These are phyloP conservation scores for Brassica incana DNA, from an alignment of 345 rosid genomes.

Conservation along the genomic window DNA sequence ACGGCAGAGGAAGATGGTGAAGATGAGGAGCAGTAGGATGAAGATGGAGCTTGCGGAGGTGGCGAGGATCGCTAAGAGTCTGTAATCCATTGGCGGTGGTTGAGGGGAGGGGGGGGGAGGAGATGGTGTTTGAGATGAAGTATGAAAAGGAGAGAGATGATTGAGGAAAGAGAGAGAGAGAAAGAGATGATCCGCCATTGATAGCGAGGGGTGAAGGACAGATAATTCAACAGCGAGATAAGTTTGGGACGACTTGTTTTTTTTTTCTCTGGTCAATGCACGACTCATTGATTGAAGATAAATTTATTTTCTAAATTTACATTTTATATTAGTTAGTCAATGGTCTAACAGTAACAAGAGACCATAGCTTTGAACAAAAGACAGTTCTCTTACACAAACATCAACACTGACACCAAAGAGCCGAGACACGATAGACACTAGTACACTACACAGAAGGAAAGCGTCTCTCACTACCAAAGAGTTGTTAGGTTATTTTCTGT, in stretches of 20 bases:
- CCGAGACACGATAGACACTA: neutral
- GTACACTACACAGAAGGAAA: neutral
- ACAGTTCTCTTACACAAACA: neutral
- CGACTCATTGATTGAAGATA: neutral
- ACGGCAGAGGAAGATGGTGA: conserved; percentile 32
- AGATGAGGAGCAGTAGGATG: conserved; percentile 18
- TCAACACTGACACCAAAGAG: neutral
- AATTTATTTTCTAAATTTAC: neutral
- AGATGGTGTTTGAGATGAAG: neutral
- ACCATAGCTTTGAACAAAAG: neutral
- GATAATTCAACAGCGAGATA: neutral
- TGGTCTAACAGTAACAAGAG: neutral
- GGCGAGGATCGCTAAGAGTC: conserved; percentile 25
- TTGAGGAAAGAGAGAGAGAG: neutral
- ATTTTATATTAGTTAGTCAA: neutral
- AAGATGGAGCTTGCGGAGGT: conserved; percentile 37
- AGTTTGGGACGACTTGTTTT: neutral
- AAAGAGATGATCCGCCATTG: conserved; percentile 36
- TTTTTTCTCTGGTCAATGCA: neutral
- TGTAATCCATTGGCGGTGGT: conserved; percentile 22
- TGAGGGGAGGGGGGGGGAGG: neutral
- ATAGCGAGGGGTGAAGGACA: conserved; percentile 19
- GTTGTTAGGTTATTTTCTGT: neutral
- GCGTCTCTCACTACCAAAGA: neutral
- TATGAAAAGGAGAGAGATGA: neutral